These are phyloP conservation scores for Suillus tomentosus DNA, from an alignment of 768 basidiomycete species.

Conservation along the genomic window DNA sequence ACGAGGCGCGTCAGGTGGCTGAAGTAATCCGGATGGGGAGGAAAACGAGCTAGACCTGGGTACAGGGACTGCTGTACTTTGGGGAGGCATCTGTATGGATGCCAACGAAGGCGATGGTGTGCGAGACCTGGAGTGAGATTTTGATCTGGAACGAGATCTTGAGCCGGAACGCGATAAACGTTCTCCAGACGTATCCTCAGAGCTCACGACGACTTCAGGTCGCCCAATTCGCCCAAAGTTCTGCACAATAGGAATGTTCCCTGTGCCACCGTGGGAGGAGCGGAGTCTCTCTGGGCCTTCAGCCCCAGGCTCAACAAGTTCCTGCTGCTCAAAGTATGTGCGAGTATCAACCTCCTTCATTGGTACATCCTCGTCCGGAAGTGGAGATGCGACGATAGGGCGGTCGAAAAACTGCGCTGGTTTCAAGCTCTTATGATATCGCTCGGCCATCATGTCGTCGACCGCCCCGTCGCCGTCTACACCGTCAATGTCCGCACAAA, in stretches of 20 bases:
- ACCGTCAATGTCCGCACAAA: slow-evolving; percentile 20
- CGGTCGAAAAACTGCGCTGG: slow-evolving; percentile 20
- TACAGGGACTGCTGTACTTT: slow-evolving; percentile 13
- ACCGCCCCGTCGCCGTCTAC: slow-evolving; percentile 21
- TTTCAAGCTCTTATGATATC: slow-evolving; percentile 21
- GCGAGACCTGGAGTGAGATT: slow-evolving; percentile 43
- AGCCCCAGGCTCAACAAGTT: slow-evolving; percentile 21
- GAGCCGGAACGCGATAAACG: slow-evolving; percentile 33
- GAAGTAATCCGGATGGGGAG: slow-evolving; percentile 25
- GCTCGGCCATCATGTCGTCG: slow-evolving; percentile 22
- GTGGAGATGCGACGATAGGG: slow-evolving; percentile 15
- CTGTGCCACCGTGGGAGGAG: slow-evolving; percentile 21
- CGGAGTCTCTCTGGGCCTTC: slow-evolving; percentile 18
- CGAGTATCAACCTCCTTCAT: slow-evolving; percentile 11
- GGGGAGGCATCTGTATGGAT: slow-evolving; percentile 17
- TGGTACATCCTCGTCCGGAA: slow-evolving; percentile 8
- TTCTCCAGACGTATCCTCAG: slow-evolving; percentile 35
- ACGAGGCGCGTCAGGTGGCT: slow-evolving; percentile 29
- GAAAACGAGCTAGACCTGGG: slow-evolving; percentile 19
- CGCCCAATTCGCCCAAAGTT: slow-evolving; percentile 19
- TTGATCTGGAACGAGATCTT: slow-evolving; percentile 33
- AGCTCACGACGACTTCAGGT: slow-evolving; percentile 39
- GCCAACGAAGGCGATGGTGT: slow-evolving; percentile 45
- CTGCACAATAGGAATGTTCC: slow-evolving; percentile 16
- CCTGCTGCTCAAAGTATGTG: slow-evolving; percentile 21